Evolutionary conservation across 345 rosid species (phyloP), one percentile per base, ranked within the genome.

Genomic region (Trapa incisa): DNA sequence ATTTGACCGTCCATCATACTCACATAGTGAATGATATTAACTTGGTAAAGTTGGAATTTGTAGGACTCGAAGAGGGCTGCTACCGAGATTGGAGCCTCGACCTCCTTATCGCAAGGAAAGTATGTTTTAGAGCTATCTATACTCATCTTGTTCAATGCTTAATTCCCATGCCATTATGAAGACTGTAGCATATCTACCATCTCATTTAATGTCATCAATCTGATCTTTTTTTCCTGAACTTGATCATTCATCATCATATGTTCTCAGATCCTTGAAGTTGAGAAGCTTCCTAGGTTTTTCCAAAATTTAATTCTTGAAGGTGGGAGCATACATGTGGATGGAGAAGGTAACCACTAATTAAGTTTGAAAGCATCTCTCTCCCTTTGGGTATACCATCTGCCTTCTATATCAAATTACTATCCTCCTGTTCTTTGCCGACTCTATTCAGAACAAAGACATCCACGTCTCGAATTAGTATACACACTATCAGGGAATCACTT

Each of bases 291-390:
- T 8, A 83, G 91, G 58, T 89, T 94, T 79, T 73, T 77, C 9
- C 84, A 91, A 17, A 66, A 80, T 12, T 82, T 94, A 76, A 75
- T 91, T 75, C 99, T 91, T 74, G 99, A 94, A 91, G 99, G 97
- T 63, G 99, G 99, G 79, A 91, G 99, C 83, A 94, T 94, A 77
- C 96, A 94, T 71, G 99, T 94, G 11, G 99, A 91, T 36, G 99
- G 99, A 70, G 97, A 91, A 86, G 99, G 99, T 91, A 73, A 71
- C 1, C 47, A 56, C 47, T 41, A 38, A 10, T 54, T 37, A 16
- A 62, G 22, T 63, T 38, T 63, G 58, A 8, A 15, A 53, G 58
- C 1, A 29, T 53, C 33, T 22, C 58, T 22, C 58, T 53, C 33
- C 7, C 33, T 22, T 10, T 22, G 9, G 32, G 58, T 33, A 6